Conservation (phyloP, 768 basidiomycete species). For the Lactarius evosmus region DNA sequence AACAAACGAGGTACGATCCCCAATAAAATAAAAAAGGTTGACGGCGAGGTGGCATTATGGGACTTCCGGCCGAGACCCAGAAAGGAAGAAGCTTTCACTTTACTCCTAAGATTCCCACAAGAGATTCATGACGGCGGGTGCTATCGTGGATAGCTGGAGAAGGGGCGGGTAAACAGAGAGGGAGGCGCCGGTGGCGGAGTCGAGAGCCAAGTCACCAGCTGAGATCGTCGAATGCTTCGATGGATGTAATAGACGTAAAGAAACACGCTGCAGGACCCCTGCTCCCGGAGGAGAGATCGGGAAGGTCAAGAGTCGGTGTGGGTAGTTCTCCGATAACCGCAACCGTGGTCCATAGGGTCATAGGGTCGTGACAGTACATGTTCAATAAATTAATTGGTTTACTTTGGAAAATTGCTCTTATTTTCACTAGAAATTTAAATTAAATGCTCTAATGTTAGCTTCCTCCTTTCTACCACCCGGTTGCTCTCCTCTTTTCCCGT, state of each 20-base stretch:
- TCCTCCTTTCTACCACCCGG: slow-evolving; percentile 36
- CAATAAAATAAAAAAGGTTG: slow-evolving; percentile 11
- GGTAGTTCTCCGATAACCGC: background rate
- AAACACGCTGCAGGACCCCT: slow-evolving; percentile 23
- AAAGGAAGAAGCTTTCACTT: slow-evolving; percentile 23
- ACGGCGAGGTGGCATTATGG: slow-evolving; percentile 23
- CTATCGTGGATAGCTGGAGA: slow-evolving; percentile 6
- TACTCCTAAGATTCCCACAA: slow-evolving; percentile 7
- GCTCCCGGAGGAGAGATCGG: slow-evolving; percentile 23
- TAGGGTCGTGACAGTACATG: background rate
- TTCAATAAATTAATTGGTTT: background rate
- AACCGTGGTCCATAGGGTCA: background rate
- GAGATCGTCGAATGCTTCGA: slow-evolving; percentile 25
- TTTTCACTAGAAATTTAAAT: background rate
- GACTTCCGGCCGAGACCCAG: slow-evolving; percentile 18
- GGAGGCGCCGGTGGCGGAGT: slow-evolving; percentile 17
- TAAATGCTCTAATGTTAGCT: background rate
- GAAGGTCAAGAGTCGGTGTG: slow-evolving; percentile 17
- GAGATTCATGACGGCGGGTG: slow-evolving; percentile 4
- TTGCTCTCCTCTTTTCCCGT: slow-evolving; percentile 50
- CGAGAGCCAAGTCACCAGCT: slow-evolving; percentile 17
- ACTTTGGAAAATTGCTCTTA: background rate
- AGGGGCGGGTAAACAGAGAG: background rate
- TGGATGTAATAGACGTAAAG: slow-evolving; percentile 21
- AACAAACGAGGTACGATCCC: slow-evolving; percentile 14